Conservation (phyloP, 495 filamentous ascomycete genomes). For the Penicillium lividum region DNA sequence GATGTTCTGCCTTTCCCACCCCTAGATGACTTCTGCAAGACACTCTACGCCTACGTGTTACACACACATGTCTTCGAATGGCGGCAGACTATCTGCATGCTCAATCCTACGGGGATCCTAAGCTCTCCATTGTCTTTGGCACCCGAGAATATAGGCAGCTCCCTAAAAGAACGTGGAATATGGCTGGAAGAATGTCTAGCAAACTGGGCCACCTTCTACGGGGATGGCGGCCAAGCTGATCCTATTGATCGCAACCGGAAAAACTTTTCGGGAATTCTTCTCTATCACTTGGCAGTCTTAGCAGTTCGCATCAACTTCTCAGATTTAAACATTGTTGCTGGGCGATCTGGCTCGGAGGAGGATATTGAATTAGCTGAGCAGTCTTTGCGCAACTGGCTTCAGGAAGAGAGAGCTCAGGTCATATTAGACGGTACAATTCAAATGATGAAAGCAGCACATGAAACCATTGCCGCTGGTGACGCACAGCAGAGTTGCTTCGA, state of each 20-base stretch:
- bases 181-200: slow-evolving; percentile 1
- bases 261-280: slow-evolving; percentile 7
- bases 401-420: slow-evolving; percentile 19
- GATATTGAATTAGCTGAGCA: slow-evolving; percentile 21
- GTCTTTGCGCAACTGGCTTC: slow-evolving; percentile 17
- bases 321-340: slow-evolving; percentile 6
- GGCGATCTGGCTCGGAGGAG: slow-evolving; percentile 17
- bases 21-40: slow-evolving; percentile 26
- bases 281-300: slow-evolving; percentile 4
- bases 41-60: slow-evolving; percentile 26
- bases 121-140: slow-evolving; percentile 4
- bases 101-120: slow-evolving; percentile 5
- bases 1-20: slow-evolving; percentile 12
- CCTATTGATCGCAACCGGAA: neutral
- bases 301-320: slow-evolving; percentile 7
- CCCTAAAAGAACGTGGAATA: neutral
- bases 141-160: slow-evolving; percentile 8
- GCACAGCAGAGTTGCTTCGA: slow-evolving; percentile 23
- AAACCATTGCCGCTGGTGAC: slow-evolving; percentile 17
- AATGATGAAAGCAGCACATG: slow-evolving; percentile 23
- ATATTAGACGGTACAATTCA: slow-evolving; percentile 2
- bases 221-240: neutral
- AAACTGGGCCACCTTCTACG: slow-evolving; percentile 5
- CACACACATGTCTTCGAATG: slow-evolving; percentile 33
- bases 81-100: slow-evolving; percentile 20